Evolutionary conservation across 2,329 filamentous ascomycete species (phyloP), one percentile per base, ranked within the genome.

Genomic region (Microascus cirrosus): DNA sequence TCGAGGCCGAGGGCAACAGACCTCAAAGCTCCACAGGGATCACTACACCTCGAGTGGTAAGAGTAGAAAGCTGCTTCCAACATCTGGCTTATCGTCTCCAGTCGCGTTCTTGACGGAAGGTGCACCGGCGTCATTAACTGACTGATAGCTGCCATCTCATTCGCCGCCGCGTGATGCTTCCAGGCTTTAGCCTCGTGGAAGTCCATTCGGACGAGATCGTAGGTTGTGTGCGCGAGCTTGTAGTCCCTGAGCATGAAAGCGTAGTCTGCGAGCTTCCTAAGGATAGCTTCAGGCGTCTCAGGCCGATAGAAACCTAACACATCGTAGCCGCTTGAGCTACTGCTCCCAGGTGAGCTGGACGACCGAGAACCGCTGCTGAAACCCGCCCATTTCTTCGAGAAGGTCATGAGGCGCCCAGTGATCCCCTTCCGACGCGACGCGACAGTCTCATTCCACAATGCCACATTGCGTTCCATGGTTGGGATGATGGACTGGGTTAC

Each of bases 191-290:
- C 92, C 68, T 94, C 94, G 67, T 84, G 86, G 70, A 93, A 99
- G 69, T 99, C 95, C 8, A 86, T 82, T 57, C 90, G 84, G 10
- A 99, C 74, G 5, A 99, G 80, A 59, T 99, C 93, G 68, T 96
- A 99, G 0, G 90, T 96, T 13, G 87, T 91, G 64, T 94, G 83
- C 11, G 94, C 90, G 39, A 99, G 76, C 71, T 95, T 96, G 84
- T 88, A 99, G 70, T 99, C 95, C 35, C 94, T 84, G 42, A 99
- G 79, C 92, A 99, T 96, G 67, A 99, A 95, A 12, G 91, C 86
- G 71, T 93, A 97, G 69, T 99, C 94, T 51, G 90, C 94, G 54
- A 99, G 76, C 67, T 95, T 95, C 39, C 94, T 86, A 83, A 99
- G 89, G 55, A 94, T 81, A 3, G 93, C 92, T 74, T 99, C 95